Evolutionary conservation across 306 rosid species (phyloP).

Genomic region (Gillenia trifoliata): DNA sequence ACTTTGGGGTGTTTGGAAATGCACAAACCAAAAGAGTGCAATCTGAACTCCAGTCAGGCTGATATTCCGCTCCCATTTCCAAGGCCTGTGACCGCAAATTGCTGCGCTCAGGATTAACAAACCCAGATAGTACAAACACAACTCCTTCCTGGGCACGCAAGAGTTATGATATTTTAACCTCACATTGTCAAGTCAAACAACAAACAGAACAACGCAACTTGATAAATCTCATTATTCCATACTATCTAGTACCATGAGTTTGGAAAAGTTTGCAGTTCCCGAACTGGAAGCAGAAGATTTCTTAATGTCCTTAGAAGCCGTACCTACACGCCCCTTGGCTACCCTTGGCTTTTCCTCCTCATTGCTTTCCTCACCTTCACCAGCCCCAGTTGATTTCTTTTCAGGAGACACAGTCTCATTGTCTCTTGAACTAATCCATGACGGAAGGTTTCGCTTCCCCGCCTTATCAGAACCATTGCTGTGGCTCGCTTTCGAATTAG

Average conservation of each 20-base stretch:
- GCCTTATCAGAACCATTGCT: slow-evolving; percentile 24
- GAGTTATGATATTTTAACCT: slow-evolving; percentile 13
- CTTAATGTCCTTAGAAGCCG: slow-evolving; percentile 21
- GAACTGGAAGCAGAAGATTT: slow-evolving; percentile 29
- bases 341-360: slow-evolving; percentile 31
- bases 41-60: slow-evolving; percentile 77
- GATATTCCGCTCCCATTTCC: slow-evolving; percentile 94
- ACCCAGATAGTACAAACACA: slow-evolving; percentile 85
- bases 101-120: slow-evolving; percentile 91
- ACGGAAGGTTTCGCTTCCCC: slow-evolving; percentile 59
- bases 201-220: slow-evolving; percentile 10
- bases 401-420: slow-evolving; percentile 24
- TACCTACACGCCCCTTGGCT: slow-evolving; percentile 20
- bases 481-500: slow-evolving; percentile 24
- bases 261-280: slow-evolving; percentile 40
- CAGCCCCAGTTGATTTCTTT: slow-evolving; percentile 37
- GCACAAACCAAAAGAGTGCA: slow-evolving; percentile 94
- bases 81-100: slow-evolving; percentile 71
- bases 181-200: not conserved
- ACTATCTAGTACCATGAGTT: slow-evolving; percentile 52
- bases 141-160: slow-evolving; percentile 74
- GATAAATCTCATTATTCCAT: not conserved
- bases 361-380: slow-evolving; percentile 25
- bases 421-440: slow-evolving; percentile 55
- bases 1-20: slow-evolving; percentile 84